Conservation (phyloP, 2,329 filamentous ascomycete species). For the Pochonia chlamydosporia region DNA sequence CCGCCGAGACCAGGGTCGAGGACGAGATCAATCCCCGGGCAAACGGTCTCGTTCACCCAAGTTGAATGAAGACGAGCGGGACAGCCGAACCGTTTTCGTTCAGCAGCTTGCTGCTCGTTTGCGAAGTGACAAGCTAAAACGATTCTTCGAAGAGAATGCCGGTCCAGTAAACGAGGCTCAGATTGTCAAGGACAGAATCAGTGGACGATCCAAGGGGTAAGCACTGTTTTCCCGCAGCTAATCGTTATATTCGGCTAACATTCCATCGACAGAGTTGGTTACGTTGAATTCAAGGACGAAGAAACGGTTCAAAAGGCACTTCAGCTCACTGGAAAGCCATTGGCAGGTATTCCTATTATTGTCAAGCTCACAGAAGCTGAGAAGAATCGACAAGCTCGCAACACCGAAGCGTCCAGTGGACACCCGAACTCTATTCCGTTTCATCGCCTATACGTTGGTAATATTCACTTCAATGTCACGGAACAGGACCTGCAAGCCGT, state of each 20-base stretch:
- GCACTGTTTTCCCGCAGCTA: slow-evolving; percentile 21
- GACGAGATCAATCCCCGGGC: slow-evolving; percentile 41
- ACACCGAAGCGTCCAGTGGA: slow-evolving; percentile 60
- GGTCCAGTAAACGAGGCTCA: slow-evolving; percentile 94
- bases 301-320: slow-evolving; percentile 89
- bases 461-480: slow-evolving; percentile 99
- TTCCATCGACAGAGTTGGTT: slow-evolving; percentile 70
- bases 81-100: slow-evolving; percentile 94
- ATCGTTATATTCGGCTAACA: slow-evolving; percentile 31
- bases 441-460: slow-evolving; percentile 96
- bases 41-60: slow-evolving; percentile 55
- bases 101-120: slow-evolving; percentile 95
- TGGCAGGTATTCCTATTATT: slow-evolving; percentile 97
- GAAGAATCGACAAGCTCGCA: slow-evolving; percentile 95
- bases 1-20: slow-evolving; percentile 46
- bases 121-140: slow-evolving; percentile 84
- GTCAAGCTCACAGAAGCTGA: slow-evolving; percentile 98
- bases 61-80: slow-evolving; percentile 90
- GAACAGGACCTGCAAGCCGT: slow-evolving; percentile 93
- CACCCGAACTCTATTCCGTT: slow-evolving; percentile 85
- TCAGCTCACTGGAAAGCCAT: slow-evolving; percentile 96
- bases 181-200: slow-evolving; percentile 97
- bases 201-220: slow-evolving; percentile 94
- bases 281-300: slow-evolving; percentile 97
- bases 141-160: slow-evolving; percentile 93